Conservation (phyloP, 2,329 filamentous ascomycete species). For the Ophiostoma fasciatum region DNA sequence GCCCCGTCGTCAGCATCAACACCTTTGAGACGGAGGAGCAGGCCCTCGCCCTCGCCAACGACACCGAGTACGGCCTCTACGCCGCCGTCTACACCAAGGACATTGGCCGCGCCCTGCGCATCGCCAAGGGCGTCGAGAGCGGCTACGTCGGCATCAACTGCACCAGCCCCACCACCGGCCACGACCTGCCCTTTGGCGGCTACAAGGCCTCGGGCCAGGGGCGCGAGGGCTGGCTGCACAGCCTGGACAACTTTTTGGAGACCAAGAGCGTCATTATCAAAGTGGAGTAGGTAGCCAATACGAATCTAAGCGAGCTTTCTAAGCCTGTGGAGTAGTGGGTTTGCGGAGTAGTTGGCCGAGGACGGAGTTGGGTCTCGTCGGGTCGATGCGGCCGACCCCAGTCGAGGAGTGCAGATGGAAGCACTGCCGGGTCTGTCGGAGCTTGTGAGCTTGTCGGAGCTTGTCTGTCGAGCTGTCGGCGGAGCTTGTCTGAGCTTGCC, state of each 20-base stretch:
- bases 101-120: conserved; percentile 21
- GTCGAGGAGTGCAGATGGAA: no score
- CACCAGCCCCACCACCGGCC: conserved; percentile 19
- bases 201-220: conserved; percentile 24
- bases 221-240: conserved; percentile 20
- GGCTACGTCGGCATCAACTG: conserved; percentile 40
- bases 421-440: no score
- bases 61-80: conserved; percentile 37
- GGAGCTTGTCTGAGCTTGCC: no score
- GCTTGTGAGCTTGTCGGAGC: no score
- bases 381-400: no score
- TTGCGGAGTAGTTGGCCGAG: no score
- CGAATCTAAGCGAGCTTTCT: no score
- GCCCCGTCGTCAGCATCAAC: conserved; percentile 35
- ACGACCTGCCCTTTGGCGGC: conserved; percentile 25
- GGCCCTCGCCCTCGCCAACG: conserved; percentile 32
- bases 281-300: conserved; percentile 8
- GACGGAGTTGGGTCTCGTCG: no score
- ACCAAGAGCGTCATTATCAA: conserved; percentile 17
- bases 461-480: no score
- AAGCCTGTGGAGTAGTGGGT: no score
- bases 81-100: conserved; percentile 36
- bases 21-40: conserved; percentile 37
- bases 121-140: conserved; percentile 32
- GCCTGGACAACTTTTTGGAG: conserved; percentile 20